A percentile compares a stretch with the other conserved stretches of the same genome.
These are phyloP conservation scores for Meyerozyma smithsonii DNA, from an alignment of 1,139 yeast species.

Conservation along the genomic window DNA sequence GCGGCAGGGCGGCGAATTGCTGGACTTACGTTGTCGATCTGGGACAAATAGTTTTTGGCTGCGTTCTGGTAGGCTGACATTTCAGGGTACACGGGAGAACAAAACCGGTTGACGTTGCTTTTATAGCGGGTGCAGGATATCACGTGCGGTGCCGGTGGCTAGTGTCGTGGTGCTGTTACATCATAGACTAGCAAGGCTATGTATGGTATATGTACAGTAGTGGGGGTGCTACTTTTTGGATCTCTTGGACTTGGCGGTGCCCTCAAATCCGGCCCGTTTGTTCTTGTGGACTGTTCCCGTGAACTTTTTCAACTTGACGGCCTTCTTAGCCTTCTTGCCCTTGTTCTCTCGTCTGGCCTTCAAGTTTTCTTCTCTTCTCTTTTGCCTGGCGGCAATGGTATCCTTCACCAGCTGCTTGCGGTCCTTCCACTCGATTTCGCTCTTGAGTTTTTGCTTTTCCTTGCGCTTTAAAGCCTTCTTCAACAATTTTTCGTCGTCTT, in stretches of 20 bases:
- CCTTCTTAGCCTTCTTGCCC: slow-evolving; percentile 66
- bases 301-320: slow-evolving; percentile 64
- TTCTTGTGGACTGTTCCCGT: slow-evolving; percentile 50
- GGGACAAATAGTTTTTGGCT: slow-evolving; percentile 22
- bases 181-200: background rate
- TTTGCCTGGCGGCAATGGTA: slow-evolving; percentile 67
- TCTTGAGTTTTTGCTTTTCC: slow-evolving; percentile 72
- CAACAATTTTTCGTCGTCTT: slow-evolving; percentile 84
- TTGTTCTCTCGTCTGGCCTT: slow-evolving; percentile 76
- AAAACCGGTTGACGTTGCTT: background rate
- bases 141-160: background rate
- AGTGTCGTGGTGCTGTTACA: background rate
- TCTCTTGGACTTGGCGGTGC: slow-evolving; percentile 31
- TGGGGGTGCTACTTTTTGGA: slow-evolving; percentile 1
- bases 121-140: background rate
- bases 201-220: background rate
- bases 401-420: slow-evolving; percentile 75
- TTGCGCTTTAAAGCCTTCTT: slow-evolving; percentile 82
- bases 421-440: slow-evolving; percentile 84
- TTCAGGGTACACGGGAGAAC: slow-evolving; percentile 2
- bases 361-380: slow-evolving; percentile 87
- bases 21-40: slow-evolving; percentile 27
- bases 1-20: background rate
- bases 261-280: slow-evolving; percentile 59
- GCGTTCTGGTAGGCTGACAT: slow-evolving; percentile 25